A percentile compares a stretch with the other conserved stretches of the same genome.
phyloP scores from a whole-genome alignment of 768 basidiomycete species.

The Symmetrospora coprosmae region DNA sequence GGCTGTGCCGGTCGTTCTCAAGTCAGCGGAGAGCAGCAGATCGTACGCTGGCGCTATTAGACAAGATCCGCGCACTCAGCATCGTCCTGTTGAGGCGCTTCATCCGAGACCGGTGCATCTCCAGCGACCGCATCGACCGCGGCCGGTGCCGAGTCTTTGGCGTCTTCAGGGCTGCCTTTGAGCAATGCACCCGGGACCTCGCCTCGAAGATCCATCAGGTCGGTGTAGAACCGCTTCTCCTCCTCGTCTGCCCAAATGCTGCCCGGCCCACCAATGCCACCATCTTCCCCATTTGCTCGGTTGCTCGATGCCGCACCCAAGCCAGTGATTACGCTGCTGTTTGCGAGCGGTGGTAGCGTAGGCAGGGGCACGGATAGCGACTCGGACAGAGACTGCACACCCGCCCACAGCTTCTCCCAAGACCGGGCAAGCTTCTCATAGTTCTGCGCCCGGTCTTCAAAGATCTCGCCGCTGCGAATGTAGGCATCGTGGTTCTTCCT shows the following conservation, averaged over 20 bases:
- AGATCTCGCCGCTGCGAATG: conserved; percentile 96
- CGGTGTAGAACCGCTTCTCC: conserved; percentile 83
- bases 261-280: conserved; percentile 46
- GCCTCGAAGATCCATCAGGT: conserved; percentile 75
- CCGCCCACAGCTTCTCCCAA: conserved; percentile 78
- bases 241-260: conserved; percentile 99
- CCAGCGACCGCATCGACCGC: neutral
- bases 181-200: conserved; percentile 74
- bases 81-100: conserved; percentile 39
- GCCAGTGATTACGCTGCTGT: conserved; percentile 37
- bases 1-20: too few species aligned
- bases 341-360: conserved; percentile 61
- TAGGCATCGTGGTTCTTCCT: conserved; percentile 95
- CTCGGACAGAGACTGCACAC: conserved; percentile 86
- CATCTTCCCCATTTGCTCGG: conserved; percentile 38
- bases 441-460: conserved; percentile 94
- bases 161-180: too few species aligned
- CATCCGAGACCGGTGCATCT: conserved; percentile 40
- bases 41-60: neutral
- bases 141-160: too few species aligned
- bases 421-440: conserved; percentile 97
- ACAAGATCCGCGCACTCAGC: conserved; percentile 40
- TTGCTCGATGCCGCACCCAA: conserved; percentile 32
- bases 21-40: neutral
- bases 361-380: conserved; percentile 72